Conservation (phyloP, 352 stramenopile species). For the Phytophthora ohioensis region DNA sequence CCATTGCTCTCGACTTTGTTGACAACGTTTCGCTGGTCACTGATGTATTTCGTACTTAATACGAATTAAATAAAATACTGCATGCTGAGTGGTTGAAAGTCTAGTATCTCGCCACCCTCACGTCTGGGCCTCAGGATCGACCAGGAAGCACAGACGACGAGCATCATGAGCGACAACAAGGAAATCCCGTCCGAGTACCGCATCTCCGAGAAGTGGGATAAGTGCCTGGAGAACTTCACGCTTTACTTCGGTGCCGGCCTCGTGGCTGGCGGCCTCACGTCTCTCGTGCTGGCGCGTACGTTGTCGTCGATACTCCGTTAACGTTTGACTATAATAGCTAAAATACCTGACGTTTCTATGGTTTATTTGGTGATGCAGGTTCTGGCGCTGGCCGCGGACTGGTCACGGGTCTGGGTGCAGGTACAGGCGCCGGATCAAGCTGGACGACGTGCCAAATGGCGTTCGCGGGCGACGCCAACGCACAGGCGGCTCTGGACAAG, state of each 20-base stretch:
- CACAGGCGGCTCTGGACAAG: slow-evolving; percentile 74
- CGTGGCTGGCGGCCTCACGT: slow-evolving; percentile 83
- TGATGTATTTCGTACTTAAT: slow-evolving; percentile 25
- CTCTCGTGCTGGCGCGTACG: slow-evolving; percentile 84
- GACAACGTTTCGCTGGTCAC: slow-evolving; percentile 24
- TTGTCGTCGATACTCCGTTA: slow-evolving; percentile 16
- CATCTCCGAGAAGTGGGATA: slow-evolving; percentile 93
- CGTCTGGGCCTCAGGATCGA: slow-evolving; percentile 36
- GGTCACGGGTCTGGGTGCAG: slow-evolving; percentile 78
- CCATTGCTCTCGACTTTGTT: slow-evolving; percentile 41
- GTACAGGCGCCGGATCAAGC: slow-evolving; percentile 76
- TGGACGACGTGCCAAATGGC: slow-evolving; percentile 89
- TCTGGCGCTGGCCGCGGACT: slow-evolving; percentile 67
- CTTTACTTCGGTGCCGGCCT: slow-evolving; percentile 87
- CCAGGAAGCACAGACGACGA: slow-evolving; percentile 17
- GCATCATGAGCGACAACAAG: slow-evolving; percentile 60
- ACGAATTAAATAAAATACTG: not conserved
- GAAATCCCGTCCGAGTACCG: slow-evolving; percentile 89
- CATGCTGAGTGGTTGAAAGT: slow-evolving; percentile 33
- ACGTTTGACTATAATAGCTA: not conserved
- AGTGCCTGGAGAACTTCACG: slow-evolving; percentile 90
- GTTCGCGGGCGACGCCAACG: slow-evolving; percentile 76
- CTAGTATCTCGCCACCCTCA: slow-evolving; percentile 30
- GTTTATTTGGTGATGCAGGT: slow-evolving; percentile 42
- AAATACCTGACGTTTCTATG: slow-evolving; percentile 11